Evolutionary conservation across 306 rosid genomes (phyloP), one percentile per base, ranked within the genome.

Genomic region (Fragaria nilgerrensis): DNA sequence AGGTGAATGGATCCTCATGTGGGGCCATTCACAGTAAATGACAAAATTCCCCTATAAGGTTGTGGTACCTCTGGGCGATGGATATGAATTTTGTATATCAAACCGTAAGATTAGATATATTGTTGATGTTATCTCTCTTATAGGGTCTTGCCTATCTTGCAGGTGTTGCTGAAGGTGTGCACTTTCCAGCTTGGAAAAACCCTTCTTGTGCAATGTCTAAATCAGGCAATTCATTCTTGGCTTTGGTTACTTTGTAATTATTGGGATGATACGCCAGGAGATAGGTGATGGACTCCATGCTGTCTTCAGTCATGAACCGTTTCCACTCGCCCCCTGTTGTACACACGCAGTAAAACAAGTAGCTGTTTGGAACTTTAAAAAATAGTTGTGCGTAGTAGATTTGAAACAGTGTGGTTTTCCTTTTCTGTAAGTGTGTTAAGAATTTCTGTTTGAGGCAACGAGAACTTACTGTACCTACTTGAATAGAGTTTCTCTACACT

Each of bases 191-290:
- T 59, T 49, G 62, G 74, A 65, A 77, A 83, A 75, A 73, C 68
- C 70, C 85, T 62, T 69, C 71, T 81, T 78, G 79, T 75, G 80
- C 73, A 83, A 76, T 75, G 79, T 80, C 90, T 68, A 10, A 61
- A 41, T 76, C 86, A 66, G 98, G 98, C 98, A 93, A 93, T 45
- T 93, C 96, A 90, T 93, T 90, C 98, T 90, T 93, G 98, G 96
- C 98, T 93, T 82, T 78, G 75, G 90, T 86, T 81, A 72, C 80
- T 68, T 43, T 65, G 50, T 58, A 17, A 34, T 43, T 65, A 23
- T 39, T 64, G 79, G 77, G 78, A 81, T 82, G 87, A 55, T 55
- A 84, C 66, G 62, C 58, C 32, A 61, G 76, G 81, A 49, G 66
- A 80, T 74, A 47, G 81, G 87, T 69, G 71, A 77, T 65, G 44